Evolutionary conservation across 352 stramenopile genomes (phyloP).

Genomic region (Globisporangium viniferum): DNA sequence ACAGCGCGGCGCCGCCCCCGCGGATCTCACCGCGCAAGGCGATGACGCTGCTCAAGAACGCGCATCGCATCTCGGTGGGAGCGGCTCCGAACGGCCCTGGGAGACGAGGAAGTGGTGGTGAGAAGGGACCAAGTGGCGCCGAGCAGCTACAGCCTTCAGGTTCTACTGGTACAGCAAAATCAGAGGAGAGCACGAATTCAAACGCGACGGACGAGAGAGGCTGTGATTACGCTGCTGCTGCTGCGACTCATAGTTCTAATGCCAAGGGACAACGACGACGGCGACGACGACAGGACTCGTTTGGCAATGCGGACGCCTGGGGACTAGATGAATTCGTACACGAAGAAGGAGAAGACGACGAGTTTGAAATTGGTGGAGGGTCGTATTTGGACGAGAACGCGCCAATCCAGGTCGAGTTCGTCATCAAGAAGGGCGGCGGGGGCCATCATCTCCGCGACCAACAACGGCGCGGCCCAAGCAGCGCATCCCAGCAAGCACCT

Average conservation of each 20-base stretch:
- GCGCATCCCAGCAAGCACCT: background rate
- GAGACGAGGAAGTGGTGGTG: background rate
- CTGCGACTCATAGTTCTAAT: background rate
- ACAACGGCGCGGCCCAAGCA: background rate
- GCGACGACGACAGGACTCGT: background rate
- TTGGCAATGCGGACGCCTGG: background rate
- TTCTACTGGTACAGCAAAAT: too few species aligned
- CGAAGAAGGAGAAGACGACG: background rate
- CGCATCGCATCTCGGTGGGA: conserved; percentile 14
- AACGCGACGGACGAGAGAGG: too few species aligned
- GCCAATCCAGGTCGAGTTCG: conserved; percentile 20
- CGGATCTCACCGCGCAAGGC: conserved; percentile 35
- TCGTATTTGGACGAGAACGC: conserved; percentile 6
- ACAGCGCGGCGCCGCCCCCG: conserved; percentile 13
- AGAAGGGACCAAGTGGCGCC: background rate
- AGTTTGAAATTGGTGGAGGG: background rate
- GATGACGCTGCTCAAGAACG: conserved; percentile 29
- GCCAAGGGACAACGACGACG: background rate
- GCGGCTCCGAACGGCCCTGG: background rate
- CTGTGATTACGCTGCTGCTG: background rate
- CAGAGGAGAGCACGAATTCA: too few species aligned
- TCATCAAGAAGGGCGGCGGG: background rate
- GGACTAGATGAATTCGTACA: background rate
- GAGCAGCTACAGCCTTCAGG: background rate
- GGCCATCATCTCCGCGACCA: background rate